These are phyloP conservation scores for Xylona heveae DNA, from an alignment of 495 filamentous ascomycete genomes.

Conservation along the genomic window DNA sequence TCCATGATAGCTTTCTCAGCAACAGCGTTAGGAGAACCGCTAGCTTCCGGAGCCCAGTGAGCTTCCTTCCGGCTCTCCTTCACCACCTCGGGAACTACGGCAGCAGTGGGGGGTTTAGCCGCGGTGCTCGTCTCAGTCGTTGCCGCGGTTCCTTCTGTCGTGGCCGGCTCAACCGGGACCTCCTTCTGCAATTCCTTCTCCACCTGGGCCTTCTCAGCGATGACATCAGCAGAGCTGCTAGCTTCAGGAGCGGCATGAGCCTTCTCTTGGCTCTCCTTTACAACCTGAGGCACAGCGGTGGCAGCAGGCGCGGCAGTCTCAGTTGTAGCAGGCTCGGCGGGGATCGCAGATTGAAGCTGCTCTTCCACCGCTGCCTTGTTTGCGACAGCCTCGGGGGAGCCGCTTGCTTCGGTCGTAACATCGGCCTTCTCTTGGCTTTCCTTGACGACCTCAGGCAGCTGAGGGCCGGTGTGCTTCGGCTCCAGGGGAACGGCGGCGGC, in stretches of 20 bases:
- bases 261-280: constrained; percentile 4
- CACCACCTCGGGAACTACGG: constrained; percentile 3
- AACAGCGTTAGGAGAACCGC: constrained; percentile 5
- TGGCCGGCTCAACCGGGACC: constrained; percentile 30
- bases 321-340: no score
- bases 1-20: constrained; percentile 7
- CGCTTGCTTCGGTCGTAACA: constrained; percentile 36
- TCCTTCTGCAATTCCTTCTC: constrained; percentile 32
- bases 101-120: neutral
- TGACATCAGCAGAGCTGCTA: constrained; percentile 4
- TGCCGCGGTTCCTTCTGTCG: constrained; percentile 33
- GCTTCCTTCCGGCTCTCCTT: constrained; percentile 5
- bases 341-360: no score
- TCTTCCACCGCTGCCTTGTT: constrained; percentile 40
- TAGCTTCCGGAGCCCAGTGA: constrained; percentile 4
- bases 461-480: constrained; percentile 18
- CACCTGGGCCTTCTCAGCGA: constrained; percentile 6
- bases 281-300: constrained; percentile 2
- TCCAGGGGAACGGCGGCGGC: constrained; percentile 9
- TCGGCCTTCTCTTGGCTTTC: constrained; percentile 42
- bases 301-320: neutral
- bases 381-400: constrained; percentile 27
- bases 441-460: constrained; percentile 45
- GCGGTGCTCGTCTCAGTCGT: no score
- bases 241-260: constrained; percentile 5